phyloP scores from a whole-genome alignment of 2,329 filamentous ascomycete species.

The Cytospora leucostoma region DNA sequence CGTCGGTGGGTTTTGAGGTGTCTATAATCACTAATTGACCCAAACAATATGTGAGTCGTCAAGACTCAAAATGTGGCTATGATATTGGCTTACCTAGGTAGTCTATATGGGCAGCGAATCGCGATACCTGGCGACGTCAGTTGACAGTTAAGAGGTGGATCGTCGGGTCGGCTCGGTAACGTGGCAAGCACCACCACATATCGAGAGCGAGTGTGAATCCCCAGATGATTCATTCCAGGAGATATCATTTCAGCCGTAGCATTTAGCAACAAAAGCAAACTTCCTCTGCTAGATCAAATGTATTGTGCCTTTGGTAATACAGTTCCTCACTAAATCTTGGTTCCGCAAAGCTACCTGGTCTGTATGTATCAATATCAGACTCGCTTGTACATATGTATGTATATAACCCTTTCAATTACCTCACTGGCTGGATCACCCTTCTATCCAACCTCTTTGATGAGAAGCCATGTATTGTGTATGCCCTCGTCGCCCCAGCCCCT shows the following conservation, averaged over 20 bases:
- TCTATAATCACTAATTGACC: not conserved
- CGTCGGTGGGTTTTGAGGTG: not conserved
- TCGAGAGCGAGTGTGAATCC: too few relatives aligned
- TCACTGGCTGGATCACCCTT: not conserved
- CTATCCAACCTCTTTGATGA: not conserved
- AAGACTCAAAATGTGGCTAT: not conserved
- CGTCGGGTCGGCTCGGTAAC: conserved; percentile 17
- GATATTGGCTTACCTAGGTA: not conserved
- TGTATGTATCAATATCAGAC: too few relatives aligned
- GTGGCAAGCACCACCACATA: not conserved
- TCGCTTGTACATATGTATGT: too few relatives aligned
- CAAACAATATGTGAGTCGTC: too few relatives aligned
- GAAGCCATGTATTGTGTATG: not conserved
- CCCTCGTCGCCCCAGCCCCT: not conserved
- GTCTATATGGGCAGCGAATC: conserved; percentile 7
- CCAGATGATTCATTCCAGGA: too few relatives aligned
- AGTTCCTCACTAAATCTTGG: too few relatives aligned
- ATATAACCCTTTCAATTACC: not conserved
- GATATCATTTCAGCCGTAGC: too few relatives aligned
- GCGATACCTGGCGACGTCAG: not conserved
- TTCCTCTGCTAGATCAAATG: too few relatives aligned
- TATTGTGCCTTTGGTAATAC: too few relatives aligned
- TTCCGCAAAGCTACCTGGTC: too few relatives aligned
- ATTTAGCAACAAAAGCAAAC: too few relatives aligned
- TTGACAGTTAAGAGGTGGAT: not conserved